A percentile compares a stretch with the other conserved stretches of the same genome.
Conservation (phyloP, 345 rosid genomes). For the Populus simonii region DNA sequence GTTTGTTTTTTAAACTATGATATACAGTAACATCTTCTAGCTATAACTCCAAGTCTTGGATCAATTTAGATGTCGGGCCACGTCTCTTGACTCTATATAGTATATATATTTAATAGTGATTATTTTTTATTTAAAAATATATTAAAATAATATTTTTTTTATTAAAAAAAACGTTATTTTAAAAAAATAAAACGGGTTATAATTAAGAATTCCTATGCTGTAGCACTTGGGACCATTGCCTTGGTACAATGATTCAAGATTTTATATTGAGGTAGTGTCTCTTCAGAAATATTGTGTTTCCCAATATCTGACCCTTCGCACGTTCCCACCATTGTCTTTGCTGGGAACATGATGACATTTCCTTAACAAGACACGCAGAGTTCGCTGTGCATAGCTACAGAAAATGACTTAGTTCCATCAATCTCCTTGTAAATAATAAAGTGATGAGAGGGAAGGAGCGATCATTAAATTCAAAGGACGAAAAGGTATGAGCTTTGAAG, state of each 20-base stretch:
- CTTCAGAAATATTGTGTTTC: no score
- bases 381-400: constrained; percentile 3
- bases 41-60: no score
- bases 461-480: neutral
- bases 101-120: no score
- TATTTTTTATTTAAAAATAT: no score
- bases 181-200: no score
- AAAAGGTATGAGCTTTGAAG: neutral
- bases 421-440: neutral
- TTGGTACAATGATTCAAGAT: neutral
- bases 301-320: constrained; percentile 22
- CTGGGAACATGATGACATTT: constrained; percentile 17
- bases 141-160: no score
- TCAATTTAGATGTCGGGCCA: no score
- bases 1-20: no score
- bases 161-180: no score
- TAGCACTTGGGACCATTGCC: neutral
- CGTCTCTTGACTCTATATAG: no score
- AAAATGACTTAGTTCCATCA: constrained; percentile 1
- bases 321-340: constrained; percentile 35
- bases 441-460: neutral
- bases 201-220: neutral
- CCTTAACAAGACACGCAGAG: constrained; percentile 20
- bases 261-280: no score
- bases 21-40: no score